Conservation (phyloP, 148 eudicot species). For the Nyssa sinensis region DNA sequence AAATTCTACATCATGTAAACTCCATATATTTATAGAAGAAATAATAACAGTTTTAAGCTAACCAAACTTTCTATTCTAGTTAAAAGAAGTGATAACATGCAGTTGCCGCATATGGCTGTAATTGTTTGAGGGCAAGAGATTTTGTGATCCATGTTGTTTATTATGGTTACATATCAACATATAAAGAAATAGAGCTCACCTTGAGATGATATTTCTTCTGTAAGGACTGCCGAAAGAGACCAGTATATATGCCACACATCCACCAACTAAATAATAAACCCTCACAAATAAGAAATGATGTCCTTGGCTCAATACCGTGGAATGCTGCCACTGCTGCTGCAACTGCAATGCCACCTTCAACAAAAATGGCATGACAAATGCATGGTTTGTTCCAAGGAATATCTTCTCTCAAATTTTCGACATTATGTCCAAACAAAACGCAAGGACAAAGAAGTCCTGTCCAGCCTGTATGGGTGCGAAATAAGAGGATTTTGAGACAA, state of each 20-base stretch:
- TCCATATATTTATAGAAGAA: background rate
- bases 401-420: conserved; percentile 77
- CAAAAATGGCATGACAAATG: conserved; percentile 71
- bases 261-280: conserved; percentile 86
- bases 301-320: conserved; percentile 78
- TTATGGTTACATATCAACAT: background rate
- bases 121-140: background rate
- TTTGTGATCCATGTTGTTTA: background rate
- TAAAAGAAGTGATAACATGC: background rate
- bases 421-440: conserved; percentile 84
- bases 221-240: conserved; percentile 65
- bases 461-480: conserved; percentile 50
- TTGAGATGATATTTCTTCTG: conserved; percentile 91
- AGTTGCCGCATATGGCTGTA: background rate
- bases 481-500: conserved; percentile 4
- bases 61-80: background rate
- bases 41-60: background rate
- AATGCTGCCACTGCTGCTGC: conserved; percentile 72
- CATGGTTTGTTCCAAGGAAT: conserved; percentile 77
- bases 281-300: conserved; percentile 68
- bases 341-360: conserved; percentile 87
- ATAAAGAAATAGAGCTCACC: conserved; percentile 35
- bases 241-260: conserved; percentile 91
- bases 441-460: conserved; percentile 90
- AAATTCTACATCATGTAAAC: background rate